phyloP scores from a whole-genome alignment of 139 green algal species.

The Asterochloris erici region DNA sequence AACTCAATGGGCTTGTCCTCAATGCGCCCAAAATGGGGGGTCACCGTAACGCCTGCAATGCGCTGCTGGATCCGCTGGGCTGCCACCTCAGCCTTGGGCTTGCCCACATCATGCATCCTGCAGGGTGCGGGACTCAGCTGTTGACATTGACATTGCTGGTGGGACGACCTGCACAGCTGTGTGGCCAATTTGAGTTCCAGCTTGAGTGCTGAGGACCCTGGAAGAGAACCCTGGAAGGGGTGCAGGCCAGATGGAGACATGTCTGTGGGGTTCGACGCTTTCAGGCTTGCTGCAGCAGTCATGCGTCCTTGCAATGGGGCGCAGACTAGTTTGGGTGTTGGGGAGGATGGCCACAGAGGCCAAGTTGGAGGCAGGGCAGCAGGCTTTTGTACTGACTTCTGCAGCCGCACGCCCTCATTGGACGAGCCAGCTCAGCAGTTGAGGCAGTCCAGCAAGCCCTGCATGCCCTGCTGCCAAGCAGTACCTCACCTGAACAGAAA shows the following conservation, averaged over 20 bases:
- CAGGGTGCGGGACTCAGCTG: background rate
- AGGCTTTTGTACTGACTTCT: no score
- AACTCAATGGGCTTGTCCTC: constrained; percentile 93
- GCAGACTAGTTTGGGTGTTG: no score
- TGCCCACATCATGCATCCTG: constrained; percentile 91
- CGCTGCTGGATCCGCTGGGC: constrained; percentile 79
- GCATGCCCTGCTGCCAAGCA: background rate
- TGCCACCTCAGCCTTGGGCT: constrained; percentile 90
- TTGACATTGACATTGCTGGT: background rate
- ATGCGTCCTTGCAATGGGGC: no score
- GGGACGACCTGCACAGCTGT: background rate
- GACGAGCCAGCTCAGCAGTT: background rate
- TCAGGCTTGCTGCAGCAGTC: no score
- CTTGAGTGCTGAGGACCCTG: background rate
- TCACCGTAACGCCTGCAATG: constrained; percentile 77
- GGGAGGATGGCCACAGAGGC: background rate
- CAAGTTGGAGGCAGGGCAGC: background rate
- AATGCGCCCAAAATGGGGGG: constrained; percentile 87
- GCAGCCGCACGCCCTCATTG: background rate
- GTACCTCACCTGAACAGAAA: constrained; percentile 91
- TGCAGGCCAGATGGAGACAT: no score
- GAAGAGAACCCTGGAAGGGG: no score
- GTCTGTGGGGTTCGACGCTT: no score
- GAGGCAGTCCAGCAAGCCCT: background rate
- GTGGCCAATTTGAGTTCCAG: background rate